Conservation (phyloP, 1,284 basidiomycete species). For the Gomphus bonarii region DNA sequence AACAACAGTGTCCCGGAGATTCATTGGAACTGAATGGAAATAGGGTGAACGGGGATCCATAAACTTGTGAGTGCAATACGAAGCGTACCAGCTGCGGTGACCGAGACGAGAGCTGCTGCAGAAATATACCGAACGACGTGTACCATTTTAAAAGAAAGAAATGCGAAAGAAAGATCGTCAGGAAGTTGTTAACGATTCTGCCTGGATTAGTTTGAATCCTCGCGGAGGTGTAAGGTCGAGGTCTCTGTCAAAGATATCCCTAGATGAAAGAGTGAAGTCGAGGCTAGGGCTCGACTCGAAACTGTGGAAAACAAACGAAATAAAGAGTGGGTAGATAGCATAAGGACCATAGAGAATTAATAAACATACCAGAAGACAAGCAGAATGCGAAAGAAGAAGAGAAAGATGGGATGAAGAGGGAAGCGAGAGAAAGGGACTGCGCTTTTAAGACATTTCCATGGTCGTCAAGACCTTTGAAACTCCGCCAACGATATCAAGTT, state of each 20-base stretch:
- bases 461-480: conserved; percentile 7
- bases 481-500: conserved; percentile 3
- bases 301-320: neutral
- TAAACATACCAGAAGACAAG: conserved; percentile 21
- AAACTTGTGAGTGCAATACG: conserved; percentile 14
- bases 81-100: conserved; percentile 39
- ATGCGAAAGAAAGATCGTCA: conserved; percentile 24
- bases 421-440: conserved; percentile 17
- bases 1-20: conserved; percentile 22
- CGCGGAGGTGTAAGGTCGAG: conserved; percentile 41
- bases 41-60: neutral
- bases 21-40: conserved; percentile 4
- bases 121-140: conserved; percentile 29
- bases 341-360: neutral
- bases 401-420: conserved; percentile 21
- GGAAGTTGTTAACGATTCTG: no score
- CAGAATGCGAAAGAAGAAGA: conserved; percentile 27
- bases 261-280: neutral
- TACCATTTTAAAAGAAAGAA: conserved; percentile 28
- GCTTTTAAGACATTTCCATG: neutral
- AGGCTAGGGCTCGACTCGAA: conserved; percentile 11
- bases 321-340: neutral
- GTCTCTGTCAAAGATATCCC: conserved; percentile 59
- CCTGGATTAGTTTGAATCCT: conserved; percentile 25
- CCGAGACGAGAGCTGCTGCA: conserved; percentile 40